Conservation (phyloP, 352 stramenopile species). For the Thraustochytrium sp. region DNA sequence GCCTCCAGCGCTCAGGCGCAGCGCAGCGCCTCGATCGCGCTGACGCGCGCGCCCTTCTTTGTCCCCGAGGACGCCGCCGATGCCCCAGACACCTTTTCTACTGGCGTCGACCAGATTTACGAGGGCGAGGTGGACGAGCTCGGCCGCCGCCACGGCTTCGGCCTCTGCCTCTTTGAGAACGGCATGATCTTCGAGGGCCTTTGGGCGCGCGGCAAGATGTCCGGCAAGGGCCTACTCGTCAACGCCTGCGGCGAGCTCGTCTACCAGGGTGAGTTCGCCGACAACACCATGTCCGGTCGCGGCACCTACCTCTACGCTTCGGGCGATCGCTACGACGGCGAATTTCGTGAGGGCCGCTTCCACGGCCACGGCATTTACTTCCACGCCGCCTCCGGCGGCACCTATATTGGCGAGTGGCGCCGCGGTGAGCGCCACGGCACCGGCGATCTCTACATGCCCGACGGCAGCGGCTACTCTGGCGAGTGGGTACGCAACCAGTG, state of each 20-base stretch:
- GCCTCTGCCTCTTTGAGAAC: constrained; percentile 43
- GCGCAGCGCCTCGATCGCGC: no score
- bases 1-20: no score
- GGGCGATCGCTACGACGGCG: constrained; percentile 38
- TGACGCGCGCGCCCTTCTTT: neutral
- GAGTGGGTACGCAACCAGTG: constrained; percentile 39
- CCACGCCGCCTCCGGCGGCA: neutral
- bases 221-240: constrained; percentile 52
- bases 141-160: neutral
- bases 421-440: constrained; percentile 26
- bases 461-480: constrained; percentile 45
- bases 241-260: constrained; percentile 52
- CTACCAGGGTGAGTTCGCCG: constrained; percentile 44
- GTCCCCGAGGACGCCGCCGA: neutral
- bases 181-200: constrained; percentile 54
- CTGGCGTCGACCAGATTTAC: constrained; percentile 7
- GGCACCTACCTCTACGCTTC: constrained; percentile 34
- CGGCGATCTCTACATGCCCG: constrained; percentile 6
- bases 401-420: constrained; percentile 42
- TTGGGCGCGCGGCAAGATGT: constrained; percentile 53
- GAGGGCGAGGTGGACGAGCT: neutral
- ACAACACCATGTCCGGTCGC: constrained; percentile 29
- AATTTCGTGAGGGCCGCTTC: constrained; percentile 46
- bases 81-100: neutral
- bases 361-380: constrained; percentile 44